A percentile compares a stretch with the other conserved stretches of the same genome.
phyloP scores from a whole-genome alignment of 2,329 filamentous ascomycete genomes.

The Botrytis tulipae region DNA sequence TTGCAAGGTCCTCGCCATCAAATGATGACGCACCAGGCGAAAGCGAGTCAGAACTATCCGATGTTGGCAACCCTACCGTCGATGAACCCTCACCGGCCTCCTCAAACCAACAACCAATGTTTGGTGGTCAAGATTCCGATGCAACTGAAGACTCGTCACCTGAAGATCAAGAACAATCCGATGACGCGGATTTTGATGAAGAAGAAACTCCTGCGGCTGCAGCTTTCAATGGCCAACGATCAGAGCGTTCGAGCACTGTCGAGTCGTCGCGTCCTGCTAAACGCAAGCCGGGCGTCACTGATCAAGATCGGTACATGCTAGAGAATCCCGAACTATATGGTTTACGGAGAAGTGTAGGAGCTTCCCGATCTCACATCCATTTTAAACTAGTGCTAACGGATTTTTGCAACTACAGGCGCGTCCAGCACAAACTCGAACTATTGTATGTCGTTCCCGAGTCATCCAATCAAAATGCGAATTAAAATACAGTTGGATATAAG shows the following conservation, averaged over 20 bases:
- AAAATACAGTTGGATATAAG: conserved; percentile 14
- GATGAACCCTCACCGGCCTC: conserved; percentile 50
- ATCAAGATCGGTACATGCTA: conserved; percentile 73
- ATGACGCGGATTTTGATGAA: conserved; percentile 76
- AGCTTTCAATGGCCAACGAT: conserved; percentile 48
- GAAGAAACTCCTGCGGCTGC: conserved; percentile 55
- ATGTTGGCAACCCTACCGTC: conserved; percentile 59
- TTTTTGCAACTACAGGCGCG: conserved; percentile 45
- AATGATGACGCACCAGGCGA: conserved; percentile 48
- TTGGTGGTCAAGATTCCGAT: conserved; percentile 35
- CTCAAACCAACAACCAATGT: conserved; percentile 41
- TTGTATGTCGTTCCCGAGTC: conserved; percentile 47
- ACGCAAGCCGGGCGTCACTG: conserved; percentile 66
- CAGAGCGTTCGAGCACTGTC: conserved; percentile 64
- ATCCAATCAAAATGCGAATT: not conserved
- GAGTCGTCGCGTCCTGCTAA: conserved; percentile 69
- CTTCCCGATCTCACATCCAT: not conserved
- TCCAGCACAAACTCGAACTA: conserved; percentile 52
- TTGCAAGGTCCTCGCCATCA: conserved; percentile 45
- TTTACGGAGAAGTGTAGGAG: conserved; percentile 81
- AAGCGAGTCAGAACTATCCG: conserved; percentile 75
- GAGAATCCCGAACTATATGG: conserved; percentile 95
- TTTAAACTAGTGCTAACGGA: conserved; percentile 26
- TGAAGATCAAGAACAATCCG: conserved; percentile 53
- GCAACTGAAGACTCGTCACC: conserved; percentile 36